Evolutionary conservation across 1,284 basidiomycete species (phyloP).

Genomic region (Dichomitus squalens): DNA sequence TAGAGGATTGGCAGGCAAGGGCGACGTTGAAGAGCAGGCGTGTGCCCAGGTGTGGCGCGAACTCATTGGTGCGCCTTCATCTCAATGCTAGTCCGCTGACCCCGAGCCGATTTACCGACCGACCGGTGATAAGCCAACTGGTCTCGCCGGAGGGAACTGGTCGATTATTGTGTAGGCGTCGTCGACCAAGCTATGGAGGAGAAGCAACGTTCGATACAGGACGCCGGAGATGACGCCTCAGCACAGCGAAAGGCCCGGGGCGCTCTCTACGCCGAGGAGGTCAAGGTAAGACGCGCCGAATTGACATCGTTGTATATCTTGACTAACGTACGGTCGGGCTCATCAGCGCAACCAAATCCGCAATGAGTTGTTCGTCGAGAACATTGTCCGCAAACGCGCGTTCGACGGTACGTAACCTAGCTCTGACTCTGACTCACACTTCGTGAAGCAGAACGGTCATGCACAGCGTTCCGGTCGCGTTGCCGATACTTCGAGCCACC

Average conservation of each 20-base stretch:
- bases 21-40: constrained; percentile 67
- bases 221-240: constrained; percentile 45
- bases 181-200: constrained; percentile 68
- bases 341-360: constrained; percentile 74
- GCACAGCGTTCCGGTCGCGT: constrained; percentile 75
- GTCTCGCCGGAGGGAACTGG: constrained; percentile 77
- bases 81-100: not conserved
- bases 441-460: constrained; percentile 17
- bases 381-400: constrained; percentile 77
- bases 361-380: constrained; percentile 80
- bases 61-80: constrained; percentile 66
- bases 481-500: constrained; percentile 84
- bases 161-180: constrained; percentile 78
- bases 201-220: constrained; percentile 53
- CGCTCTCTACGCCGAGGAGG: constrained; percentile 69
- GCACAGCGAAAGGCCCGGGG: constrained; percentile 53
- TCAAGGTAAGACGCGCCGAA: constrained; percentile 57
- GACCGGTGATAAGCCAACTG: constrained; percentile 66
- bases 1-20: constrained; percentile 40
- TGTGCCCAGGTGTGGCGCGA: constrained; percentile 83
- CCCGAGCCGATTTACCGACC: not conserved
- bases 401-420: constrained; percentile 63
- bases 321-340: constrained; percentile 9
- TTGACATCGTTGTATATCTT: constrained; percentile 16
- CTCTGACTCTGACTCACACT: constrained; percentile 12